Percentiles rank a stretch among this genome's conserved stretches.
Conservation (phyloP, 2,329 filamentous ascomycete species). For the Monilinia laxa region DNA sequence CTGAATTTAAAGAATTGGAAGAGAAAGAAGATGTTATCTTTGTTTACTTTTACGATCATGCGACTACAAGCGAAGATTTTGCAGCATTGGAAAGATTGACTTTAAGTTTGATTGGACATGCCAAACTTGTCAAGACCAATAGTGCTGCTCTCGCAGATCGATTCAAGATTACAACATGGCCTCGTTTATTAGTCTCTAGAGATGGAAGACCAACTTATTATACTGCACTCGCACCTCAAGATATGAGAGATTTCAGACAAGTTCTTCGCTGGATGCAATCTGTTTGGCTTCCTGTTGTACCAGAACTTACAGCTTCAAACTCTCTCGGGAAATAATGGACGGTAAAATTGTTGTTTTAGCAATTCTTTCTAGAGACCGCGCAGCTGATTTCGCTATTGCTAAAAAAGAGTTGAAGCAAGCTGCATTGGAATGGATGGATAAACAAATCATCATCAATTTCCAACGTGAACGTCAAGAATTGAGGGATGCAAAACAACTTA, state of each 20-base stretch:
- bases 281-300: slow-evolving; percentile 94
- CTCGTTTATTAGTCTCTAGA: slow-evolving; percentile 83
- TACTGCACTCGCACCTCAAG: slow-evolving; percentile 77
- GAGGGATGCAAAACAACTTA: slow-evolving; percentile 88
- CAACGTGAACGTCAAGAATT: slow-evolving; percentile 91
- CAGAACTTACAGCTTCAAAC: slow-evolving; percentile 87
- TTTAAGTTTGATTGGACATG: slow-evolving; percentile 85
- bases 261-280: slow-evolving; percentile 92
- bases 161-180: slow-evolving; percentile 97
- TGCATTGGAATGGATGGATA: slow-evolving; percentile 97
- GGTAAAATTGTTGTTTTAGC: slow-evolving; percentile 92
- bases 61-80: slow-evolving; percentile 91
- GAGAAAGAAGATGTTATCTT: slow-evolving; percentile 95
- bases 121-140: slow-evolving; percentile 87
- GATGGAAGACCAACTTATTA: slow-evolving; percentile 92
- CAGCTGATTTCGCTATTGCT: slow-evolving; percentile 74
- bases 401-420: slow-evolving; percentile 93
- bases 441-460: slow-evolving; percentile 85
- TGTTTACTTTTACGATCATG: slow-evolving; percentile 95
- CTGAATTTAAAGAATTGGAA: slow-evolving; percentile 76
- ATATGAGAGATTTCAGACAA: slow-evolving; percentile 84
- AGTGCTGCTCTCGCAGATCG: slow-evolving; percentile 72
- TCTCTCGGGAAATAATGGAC: slow-evolving; percentile 94
- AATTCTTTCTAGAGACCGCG: slow-evolving; percentile 76
- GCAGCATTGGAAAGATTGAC: slow-evolving; percentile 81